phyloP scores from a whole-genome alignment of 2,329 filamentous ascomycete genomes.

The Aspergillus piperis region DNA sequence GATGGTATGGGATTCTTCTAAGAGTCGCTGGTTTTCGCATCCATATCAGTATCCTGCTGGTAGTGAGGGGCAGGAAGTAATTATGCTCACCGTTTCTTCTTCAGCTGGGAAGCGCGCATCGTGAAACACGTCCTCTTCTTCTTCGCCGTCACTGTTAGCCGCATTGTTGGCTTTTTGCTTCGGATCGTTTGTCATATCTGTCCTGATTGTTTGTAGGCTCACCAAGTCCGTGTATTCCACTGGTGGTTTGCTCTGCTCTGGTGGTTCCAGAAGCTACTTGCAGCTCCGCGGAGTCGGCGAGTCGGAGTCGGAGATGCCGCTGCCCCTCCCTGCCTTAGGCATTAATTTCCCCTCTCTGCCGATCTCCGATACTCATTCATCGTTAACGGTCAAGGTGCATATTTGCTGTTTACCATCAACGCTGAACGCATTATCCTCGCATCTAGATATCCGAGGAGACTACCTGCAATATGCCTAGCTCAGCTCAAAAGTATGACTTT shows the following conservation, averaged over 20 bases:
- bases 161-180: slow-evolving; percentile 3
- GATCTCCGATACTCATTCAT: not conserved
- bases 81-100: slow-evolving; percentile 49
- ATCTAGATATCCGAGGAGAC: too few relatives aligned
- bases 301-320: slow-evolving; percentile 4
- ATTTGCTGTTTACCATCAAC: not conserved
- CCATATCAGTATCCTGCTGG: slow-evolving; percentile 10
- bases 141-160: slow-evolving; percentile 35
- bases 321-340: slow-evolving; percentile 3
- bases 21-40: slow-evolving; percentile 55
- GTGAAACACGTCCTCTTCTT: slow-evolving; percentile 41
- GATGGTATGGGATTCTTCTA: slow-evolving; percentile 69
- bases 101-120: slow-evolving; percentile 48
- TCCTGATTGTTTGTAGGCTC: slow-evolving; percentile 17
- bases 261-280: not conserved
- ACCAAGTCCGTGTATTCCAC: not conserved
- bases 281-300: slow-evolving; percentile 4
- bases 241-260: not conserved
- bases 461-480: slow-evolving; percentile 5
- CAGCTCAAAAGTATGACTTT: slow-evolving; percentile 10
- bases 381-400: not conserved
- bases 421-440: not conserved
- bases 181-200: slow-evolving; percentile 21
- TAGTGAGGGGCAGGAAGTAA: slow-evolving; percentile 2
- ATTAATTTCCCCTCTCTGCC: not conserved